Base-by-base conservation (phyloP, 495 filamentous ascomycete species). In the Chaetomidium leptoderma region DNA sequence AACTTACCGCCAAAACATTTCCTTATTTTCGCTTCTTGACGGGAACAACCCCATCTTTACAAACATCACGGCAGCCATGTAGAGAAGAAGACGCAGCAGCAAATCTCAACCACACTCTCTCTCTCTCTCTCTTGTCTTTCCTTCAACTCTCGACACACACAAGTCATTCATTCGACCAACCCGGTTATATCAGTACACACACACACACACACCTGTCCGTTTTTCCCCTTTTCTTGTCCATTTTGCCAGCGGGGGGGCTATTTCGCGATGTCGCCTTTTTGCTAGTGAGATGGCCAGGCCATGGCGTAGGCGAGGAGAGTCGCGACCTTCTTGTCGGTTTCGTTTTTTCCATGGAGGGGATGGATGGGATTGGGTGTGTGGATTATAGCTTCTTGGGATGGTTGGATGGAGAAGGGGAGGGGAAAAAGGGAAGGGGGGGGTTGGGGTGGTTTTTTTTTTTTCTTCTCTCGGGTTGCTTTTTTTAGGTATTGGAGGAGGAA, bases 291-390 rank as follows among this genome's bases (percentile, higher is more conserved):
- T 10, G 33, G n/a, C n/a, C n/a, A n/a, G n/a, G n/a, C n/a, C n/a
- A 37, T 26, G 30, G n/a, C n/a, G n/a, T n/a, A 6, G 36, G 35
- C n/a, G 23, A 23, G 58, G 21, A 49, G 46, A 50, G 30, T 51
- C 53, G 58, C 53, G 58, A 56, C 58, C 53, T 60, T 26, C 58
- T 50, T 55, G 35, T 30, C 17, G n/a, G n/a, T n/a, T n/a, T n/a
- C n/a, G n/a, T 35, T 55, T 36, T n/a, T 10, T 45, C 19, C 4
- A n/a, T 5, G 13, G 17, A 30, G 9, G 21, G 26, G 26, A 14
- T 8, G 13, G 21, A n/a, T n/a, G n/a, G n/a, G n/a, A n/a, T n/a
- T n/a, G n/a, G n/a, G n/a, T n/a, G 30, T 52, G 21, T 52, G 26
- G 17, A 36, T n/a, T n/a, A n/a, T 40, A 26, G 33, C 33, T 21